These are phyloP conservation scores for Phoenix roebelenii DNA, from an alignment of 176 grass and related monocot genomes.

Conservation along the genomic window DNA sequence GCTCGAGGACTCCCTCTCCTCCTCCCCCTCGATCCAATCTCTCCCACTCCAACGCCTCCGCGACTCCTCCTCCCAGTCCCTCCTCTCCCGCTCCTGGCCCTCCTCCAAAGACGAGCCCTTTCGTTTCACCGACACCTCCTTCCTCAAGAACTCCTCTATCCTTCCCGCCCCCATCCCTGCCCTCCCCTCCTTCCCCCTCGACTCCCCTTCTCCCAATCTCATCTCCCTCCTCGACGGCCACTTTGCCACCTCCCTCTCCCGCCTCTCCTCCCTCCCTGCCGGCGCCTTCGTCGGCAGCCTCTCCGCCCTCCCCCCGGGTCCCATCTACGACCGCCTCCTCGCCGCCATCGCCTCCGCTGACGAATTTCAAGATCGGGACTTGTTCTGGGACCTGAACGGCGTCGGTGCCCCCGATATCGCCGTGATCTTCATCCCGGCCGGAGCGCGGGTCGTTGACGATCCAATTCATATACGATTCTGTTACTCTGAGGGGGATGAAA, in stretches of 20 bases:
- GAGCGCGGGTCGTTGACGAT: conserved; percentile 23
- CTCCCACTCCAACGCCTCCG: background rate
- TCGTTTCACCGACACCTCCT: conserved; percentile 60
- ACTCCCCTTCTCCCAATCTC: conserved; percentile 24
- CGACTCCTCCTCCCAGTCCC: conserved; percentile 45
- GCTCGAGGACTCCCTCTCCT: conserved; percentile 38
- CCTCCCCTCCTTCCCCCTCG: conserved; percentile 11
- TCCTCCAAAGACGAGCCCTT: conserved; percentile 54
- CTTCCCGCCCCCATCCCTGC: conserved; percentile 27
- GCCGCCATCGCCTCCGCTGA: conserved; percentile 21
- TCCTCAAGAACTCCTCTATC: conserved; percentile 35
- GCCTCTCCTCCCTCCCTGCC: conserved; percentile 22
- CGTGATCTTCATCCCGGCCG: conserved; percentile 37
- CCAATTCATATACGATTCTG: conserved; percentile 41
- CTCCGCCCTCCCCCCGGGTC: conserved; percentile 20
- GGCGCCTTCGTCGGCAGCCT: conserved; percentile 30
- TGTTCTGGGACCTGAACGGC: conserved; percentile 66
- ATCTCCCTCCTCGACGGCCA: conserved; percentile 35
- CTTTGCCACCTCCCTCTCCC: conserved; percentile 27
- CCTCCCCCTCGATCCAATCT: background rate
- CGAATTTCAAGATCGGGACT: conserved; percentile 33
- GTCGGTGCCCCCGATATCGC: conserved; percentile 44
- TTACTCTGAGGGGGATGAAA: conserved; percentile 19
- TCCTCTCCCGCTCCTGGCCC: conserved; percentile 56
- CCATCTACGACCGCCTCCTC: conserved; percentile 21